These are phyloP conservation scores for Claviceps capensis DNA, from an alignment of 2,329 filamentous ascomycete genomes.

Conservation along the genomic window DNA sequence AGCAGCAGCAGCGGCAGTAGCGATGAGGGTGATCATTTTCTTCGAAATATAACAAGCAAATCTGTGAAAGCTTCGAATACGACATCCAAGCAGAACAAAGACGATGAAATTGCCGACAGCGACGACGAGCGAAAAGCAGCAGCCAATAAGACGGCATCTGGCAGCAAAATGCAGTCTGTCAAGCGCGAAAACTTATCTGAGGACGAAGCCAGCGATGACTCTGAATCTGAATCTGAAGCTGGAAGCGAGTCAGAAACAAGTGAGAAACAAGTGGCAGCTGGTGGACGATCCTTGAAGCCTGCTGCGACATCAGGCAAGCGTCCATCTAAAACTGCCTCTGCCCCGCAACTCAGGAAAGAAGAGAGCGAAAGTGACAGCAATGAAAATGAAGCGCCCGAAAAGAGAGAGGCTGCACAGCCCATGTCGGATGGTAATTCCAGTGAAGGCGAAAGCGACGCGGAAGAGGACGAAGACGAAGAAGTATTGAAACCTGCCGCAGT, in stretches of 20 bases:
- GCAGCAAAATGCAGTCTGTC: slow-evolving; percentile 4
- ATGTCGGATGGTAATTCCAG: neutral
- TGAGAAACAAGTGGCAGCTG: slow-evolving; percentile 5
- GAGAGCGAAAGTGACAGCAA: slow-evolving; percentile 4
- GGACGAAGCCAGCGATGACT: slow-evolving; percentile 17
- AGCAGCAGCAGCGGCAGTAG: slow-evolving; percentile 22
- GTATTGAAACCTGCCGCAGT: slow-evolving; percentile 8
- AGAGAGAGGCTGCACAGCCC: slow-evolving; percentile 6
- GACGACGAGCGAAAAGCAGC: slow-evolving; percentile 23
- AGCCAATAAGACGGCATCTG: slow-evolving; percentile 10
- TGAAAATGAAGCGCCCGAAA: slow-evolving; percentile 7
- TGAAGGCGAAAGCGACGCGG: slow-evolving; percentile 15
- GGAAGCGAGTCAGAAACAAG: slow-evolving; percentile 9
- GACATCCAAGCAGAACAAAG: slow-evolving; percentile 16
- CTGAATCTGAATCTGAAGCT: slow-evolving; percentile 10
- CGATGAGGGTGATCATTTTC: slow-evolving; percentile 19
- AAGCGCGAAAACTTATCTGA: slow-evolving; percentile 10
- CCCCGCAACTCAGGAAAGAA: slow-evolving; percentile 11
- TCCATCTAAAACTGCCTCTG: slow-evolving; percentile 11
- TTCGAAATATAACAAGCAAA: slow-evolving; percentile 18
- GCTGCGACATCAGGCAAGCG: neutral
- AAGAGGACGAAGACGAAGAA: neutral
- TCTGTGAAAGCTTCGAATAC: slow-evolving; percentile 6
- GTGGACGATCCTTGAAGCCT: slow-evolving; percentile 1
- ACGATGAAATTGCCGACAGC: slow-evolving; percentile 29